These are phyloP conservation scores for Microascus cirrosus DNA, from an alignment of 2,329 filamentous ascomycete species.

Conservation along the genomic window DNA sequence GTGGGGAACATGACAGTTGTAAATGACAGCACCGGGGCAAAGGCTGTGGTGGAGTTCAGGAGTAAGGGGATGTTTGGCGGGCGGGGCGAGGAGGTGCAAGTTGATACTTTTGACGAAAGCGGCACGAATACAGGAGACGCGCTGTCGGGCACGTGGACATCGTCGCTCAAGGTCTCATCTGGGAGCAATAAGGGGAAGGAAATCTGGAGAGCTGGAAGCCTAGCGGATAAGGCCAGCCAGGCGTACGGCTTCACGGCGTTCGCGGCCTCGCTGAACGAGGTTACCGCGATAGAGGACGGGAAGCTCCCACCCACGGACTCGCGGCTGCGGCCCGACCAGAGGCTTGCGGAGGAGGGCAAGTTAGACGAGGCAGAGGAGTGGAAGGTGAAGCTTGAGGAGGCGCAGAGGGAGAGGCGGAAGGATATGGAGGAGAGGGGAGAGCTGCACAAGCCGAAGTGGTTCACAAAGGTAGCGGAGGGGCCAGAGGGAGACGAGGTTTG, in stretches of 20 bases:
- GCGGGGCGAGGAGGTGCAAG: constrained; percentile 76
- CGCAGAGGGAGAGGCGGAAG: constrained; percentile 63
- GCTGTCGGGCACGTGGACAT: constrained; percentile 77
- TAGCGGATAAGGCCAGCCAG: constrained; percentile 68
- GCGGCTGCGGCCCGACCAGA: constrained; percentile 76
- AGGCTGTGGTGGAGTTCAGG: constrained; percentile 83
- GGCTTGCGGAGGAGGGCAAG: constrained; percentile 69
- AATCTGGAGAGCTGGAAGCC: constrained; percentile 67
- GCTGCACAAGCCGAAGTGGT: constrained; percentile 71
- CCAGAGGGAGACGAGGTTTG: constrained; percentile 56
- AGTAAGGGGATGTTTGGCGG: constrained; percentile 96
- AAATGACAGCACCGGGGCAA: constrained; percentile 75
- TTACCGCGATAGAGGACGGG: constrained; percentile 66
- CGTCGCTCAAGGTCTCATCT: constrained; percentile 53
- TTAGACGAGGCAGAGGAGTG: constrained; percentile 73
- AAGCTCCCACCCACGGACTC: constrained; percentile 74
- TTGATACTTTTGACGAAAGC: constrained; percentile 58
- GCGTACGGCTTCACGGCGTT: constrained; percentile 86
- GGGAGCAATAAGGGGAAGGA: constrained; percentile 49
- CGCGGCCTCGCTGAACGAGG: constrained; percentile 76
- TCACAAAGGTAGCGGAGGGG: constrained; percentile 55
- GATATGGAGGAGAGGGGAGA: constrained; percentile 67
- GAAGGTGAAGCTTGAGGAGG: constrained; percentile 78
- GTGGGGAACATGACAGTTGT: constrained; percentile 79
- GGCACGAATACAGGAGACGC: constrained; percentile 56